phyloP scores from a whole-genome alignment of 441 rosid species.

The Geranium incanum region DNA sequence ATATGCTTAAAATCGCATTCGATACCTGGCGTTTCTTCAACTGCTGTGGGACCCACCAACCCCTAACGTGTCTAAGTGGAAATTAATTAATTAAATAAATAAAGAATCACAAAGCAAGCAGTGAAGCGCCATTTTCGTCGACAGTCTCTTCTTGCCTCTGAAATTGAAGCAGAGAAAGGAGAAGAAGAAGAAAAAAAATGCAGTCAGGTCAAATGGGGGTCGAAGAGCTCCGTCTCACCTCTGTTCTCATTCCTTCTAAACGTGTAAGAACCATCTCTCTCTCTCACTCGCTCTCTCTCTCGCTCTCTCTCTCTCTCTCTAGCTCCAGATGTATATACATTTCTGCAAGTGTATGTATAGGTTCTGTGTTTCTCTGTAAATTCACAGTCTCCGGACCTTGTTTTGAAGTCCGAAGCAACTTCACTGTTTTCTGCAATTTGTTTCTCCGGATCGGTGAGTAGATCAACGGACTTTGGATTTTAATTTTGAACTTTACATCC shows the following conservation, averaged over 20 bases:
- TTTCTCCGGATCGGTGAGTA: not conserved
- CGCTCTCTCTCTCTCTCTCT: slow-evolving; percentile 7
- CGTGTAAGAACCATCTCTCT: not conserved
- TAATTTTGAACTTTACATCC: not conserved
- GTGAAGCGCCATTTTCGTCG: too few species aligned
- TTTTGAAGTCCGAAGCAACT: not conserved
- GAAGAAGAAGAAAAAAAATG: not conserved
- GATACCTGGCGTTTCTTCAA: too few species aligned
- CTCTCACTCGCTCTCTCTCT: slow-evolving; percentile 9
- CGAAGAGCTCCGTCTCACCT: slow-evolving; percentile 5
- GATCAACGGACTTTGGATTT: not conserved
- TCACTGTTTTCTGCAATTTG: not conserved
- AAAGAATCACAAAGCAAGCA: too few species aligned
- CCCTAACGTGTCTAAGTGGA: too few species aligned
- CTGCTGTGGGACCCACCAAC: too few species aligned
- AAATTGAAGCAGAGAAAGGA: not conserved
- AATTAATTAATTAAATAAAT: too few species aligned
- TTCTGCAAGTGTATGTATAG: not conserved
- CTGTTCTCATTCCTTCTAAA: slow-evolving; percentile 5
- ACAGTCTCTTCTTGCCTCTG: not conserved
- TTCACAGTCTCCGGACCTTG: not conserved
- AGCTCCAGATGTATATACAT: not conserved
- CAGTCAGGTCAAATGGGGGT: slow-evolving; percentile 7
- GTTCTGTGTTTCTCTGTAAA: not conserved
- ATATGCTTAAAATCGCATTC: too few species aligned